Base-by-base conservation (phyloP, 139 green algal species). In the Micromonas pusilla region DNA sequence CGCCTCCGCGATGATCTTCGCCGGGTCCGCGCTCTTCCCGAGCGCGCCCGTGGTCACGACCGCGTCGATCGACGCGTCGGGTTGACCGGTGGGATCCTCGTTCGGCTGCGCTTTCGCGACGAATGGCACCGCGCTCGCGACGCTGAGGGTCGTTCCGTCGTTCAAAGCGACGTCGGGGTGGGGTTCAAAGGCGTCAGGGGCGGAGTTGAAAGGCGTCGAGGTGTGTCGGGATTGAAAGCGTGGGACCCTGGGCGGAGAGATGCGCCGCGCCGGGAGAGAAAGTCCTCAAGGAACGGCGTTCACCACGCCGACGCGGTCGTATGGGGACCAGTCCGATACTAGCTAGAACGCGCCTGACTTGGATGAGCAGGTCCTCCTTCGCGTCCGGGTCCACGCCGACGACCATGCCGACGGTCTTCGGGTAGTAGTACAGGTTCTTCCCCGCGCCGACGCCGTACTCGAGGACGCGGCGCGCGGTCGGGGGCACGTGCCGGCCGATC, bases 391-490 rank as follows among this genome's bases (percentile, higher is more conserved):
- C 68, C n/a, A 63, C 38, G 25, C 38, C 26, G 19, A 62, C 30
- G 1, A 75, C 68, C 37, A 75, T 33, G 20, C 53, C 53, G 23
- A 26, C 31, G 3, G 6, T 64, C 32, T 75, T 75, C 3, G 68
- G 68, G 53, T 75, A 75, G 36, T 75, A 75, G 5, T 75, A 75
- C 68, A 75, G 38, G 30, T 75, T 75, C 62, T 32, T 60, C 16
- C 45, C 45, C 5, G 20, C 21, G 21, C 33, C 38, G 37, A 63
- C 30, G 23, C 68, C 68, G 23, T 33, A 63, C 26, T 75, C 68
- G 37, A 75, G 20, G 23, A 60, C 68, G 25, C 23, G n/a, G 25
- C 68, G 60, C 37, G 52, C 68, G 37, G 16, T 1, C 20, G 37
- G 34, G 19, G 45, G 45, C 45, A 62, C 30, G 52, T 39, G 65